Conservation (phyloP, 352 stramenopile genomes). For the Phytopythium aichiense region DNA sequence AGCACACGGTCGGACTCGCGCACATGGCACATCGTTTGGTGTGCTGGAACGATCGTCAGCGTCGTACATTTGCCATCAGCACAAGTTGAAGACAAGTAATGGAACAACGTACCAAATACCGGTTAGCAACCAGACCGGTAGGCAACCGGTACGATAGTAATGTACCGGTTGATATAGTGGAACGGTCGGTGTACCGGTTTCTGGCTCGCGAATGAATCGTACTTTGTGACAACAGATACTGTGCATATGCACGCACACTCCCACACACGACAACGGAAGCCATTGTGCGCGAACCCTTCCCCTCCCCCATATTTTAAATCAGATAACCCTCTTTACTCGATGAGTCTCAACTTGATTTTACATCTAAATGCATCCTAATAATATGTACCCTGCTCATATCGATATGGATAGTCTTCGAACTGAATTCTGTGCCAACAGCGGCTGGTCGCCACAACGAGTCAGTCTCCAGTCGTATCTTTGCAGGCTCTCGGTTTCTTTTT, state of each 20-base stretch:
- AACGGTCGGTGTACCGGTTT: not conserved
- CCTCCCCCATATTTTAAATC: not conserved
- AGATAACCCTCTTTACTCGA: not conserved
- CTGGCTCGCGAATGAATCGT: not conserved
- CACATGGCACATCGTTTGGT: too few species aligned
- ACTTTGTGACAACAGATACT: not conserved
- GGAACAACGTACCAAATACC: not conserved
- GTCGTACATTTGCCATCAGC: too few species aligned
- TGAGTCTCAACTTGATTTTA: not conserved
- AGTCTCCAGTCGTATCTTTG: constrained; percentile 3
- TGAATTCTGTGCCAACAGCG: too few species aligned
- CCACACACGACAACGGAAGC: not conserved
- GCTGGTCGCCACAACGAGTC: not conserved
- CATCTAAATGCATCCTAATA: not conserved
- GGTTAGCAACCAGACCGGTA: too few species aligned
- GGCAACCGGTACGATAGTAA: not conserved
- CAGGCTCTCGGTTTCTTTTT: not conserved
- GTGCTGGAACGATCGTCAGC: too few species aligned
- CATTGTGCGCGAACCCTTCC: not conserved
- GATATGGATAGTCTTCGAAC: constrained; percentile 3
- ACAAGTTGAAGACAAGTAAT: not conserved
- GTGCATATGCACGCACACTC: not conserved
- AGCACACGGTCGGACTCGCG: too few species aligned
- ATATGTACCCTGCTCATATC: not conserved
- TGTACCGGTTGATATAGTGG: not conserved